A percentile compares a stretch with the other conserved stretches of the same genome.
These are phyloP conservation scores for Amanita pseudoporphyria DNA, from an alignment of 768 basidiomycete genomes.

Conservation along the genomic window DNA sequence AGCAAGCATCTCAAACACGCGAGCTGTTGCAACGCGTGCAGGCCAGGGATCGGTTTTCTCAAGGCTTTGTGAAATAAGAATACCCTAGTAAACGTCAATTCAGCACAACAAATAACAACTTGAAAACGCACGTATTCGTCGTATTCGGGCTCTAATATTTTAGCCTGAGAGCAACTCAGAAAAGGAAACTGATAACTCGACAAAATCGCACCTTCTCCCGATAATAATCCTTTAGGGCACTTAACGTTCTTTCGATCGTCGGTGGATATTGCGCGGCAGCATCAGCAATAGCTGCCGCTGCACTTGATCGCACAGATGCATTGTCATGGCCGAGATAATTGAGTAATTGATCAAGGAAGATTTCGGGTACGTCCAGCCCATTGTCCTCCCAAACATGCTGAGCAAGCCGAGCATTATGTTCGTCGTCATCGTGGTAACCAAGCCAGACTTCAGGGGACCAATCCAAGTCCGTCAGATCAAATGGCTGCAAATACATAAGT, in stretches of 20 bases:
- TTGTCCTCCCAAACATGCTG: constrained; percentile 91
- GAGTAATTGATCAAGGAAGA: constrained; percentile 47
- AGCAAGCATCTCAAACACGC: constrained; percentile 57
- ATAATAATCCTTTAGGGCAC: constrained; percentile 60
- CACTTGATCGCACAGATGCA: constrained; percentile 66
- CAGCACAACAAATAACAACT: not conserved
- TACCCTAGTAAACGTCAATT: constrained; percentile 50
- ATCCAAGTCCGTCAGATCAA: constrained; percentile 90
- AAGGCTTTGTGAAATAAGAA: constrained; percentile 84
- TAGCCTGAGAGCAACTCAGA: constrained; percentile 41
- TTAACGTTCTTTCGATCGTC: constrained; percentile 35
- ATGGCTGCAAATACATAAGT: constrained; percentile 42
- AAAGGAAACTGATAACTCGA: not conserved
- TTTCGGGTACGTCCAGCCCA: constrained; percentile 77
- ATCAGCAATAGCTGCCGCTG: constrained; percentile 66
- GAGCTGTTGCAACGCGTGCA: constrained; percentile 64
- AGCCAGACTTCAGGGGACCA: constrained; percentile 89
- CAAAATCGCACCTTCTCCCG: constrained; percentile 57
- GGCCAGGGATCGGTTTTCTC: constrained; percentile 87
- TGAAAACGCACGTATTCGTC: constrained; percentile 75
- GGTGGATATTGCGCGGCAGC: constrained; percentile 68
- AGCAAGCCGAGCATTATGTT: constrained; percentile 81
- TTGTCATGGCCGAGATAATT: constrained; percentile 70
- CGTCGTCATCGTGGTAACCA: constrained; percentile 75
- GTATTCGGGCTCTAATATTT: constrained; percentile 82